Evolutionary conservation across 345 rosid genomes (phyloP).

Genomic region (Nephelium lappaceum): DNA sequence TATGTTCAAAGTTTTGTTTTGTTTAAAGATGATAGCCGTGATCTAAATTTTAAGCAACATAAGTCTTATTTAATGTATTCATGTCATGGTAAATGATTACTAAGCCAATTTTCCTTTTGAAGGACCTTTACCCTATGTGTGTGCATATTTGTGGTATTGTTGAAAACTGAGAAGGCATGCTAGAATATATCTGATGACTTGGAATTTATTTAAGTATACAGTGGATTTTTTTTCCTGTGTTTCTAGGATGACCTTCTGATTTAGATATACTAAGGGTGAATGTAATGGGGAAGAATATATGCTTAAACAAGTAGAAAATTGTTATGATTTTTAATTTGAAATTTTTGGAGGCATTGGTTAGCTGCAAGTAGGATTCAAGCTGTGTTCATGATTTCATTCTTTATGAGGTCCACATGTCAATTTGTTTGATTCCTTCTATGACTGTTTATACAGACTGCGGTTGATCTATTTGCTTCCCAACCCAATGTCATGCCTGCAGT

Average conservation of each 20-base stretch:
- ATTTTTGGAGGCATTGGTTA: constrained; percentile 9
- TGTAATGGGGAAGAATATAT: neutral
- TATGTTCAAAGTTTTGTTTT: neutral
- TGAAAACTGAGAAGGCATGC: neutral
- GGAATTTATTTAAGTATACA: neutral
- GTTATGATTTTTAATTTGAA: constrained; percentile 5
- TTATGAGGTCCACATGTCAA: constrained; percentile 2
- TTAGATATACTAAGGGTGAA: neutral
- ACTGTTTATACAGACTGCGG: constrained; percentile 43
- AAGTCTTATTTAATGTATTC: neutral
- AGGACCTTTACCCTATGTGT: neutral
- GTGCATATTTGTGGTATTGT: neutral
- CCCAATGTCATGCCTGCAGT: constrained; percentile 44
- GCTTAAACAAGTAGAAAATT: neutral
- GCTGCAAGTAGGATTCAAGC: constrained; percentile 10
- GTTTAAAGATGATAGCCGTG: neutral
- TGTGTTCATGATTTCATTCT: constrained; percentile 7
- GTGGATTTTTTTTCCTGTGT: neutral
- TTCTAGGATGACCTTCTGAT: neutral
- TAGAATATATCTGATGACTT: neutral
- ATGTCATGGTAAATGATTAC: neutral
- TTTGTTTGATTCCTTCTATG: constrained; percentile 11
- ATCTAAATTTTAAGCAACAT: neutral
- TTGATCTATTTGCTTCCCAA: constrained; percentile 43
- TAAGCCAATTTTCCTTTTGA: neutral